Evolutionary conservation across 345 rosid genomes (phyloP), one percentile per base, ranked within the genome.

Genomic region (Limnanthes douglasii): DNA sequence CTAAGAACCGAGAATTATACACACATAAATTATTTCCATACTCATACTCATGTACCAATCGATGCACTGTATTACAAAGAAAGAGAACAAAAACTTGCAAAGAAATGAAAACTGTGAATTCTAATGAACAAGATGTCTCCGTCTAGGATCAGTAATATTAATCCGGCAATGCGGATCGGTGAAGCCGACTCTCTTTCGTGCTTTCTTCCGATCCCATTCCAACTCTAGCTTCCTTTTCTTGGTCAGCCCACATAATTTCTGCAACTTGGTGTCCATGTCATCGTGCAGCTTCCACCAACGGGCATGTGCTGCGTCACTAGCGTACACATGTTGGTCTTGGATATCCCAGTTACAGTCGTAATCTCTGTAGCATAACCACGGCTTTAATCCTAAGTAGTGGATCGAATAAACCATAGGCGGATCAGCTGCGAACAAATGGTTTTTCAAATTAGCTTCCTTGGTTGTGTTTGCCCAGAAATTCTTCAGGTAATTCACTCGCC

Each of bases 271-370:
- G 10, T 72, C 79, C 94, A 88, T 79, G 12, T 56, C 34, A 29
- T 88, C 97, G 21, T 79, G 71, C 15, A 83, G 56, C 37, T 46
- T 59, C 97, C 97, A 83, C 97, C 95, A 88, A 50, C 92, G 66
- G 26, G 9, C 31, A 19, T 83, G 94, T 0, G 97, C 95, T 3
- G 68, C 75, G 33, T 88, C 95, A 18, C 95, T 88, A 5, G 95
- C 95, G 36, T 76, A 88, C n/a, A 84, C 93, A 5, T 57, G 43
- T 15, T 70, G 78, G 10, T 60, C 60, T 0, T 42, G 53, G 3
- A 69, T 61, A 44, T 83, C 66, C 73, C 70, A 77, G 64, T 88
- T 88, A 48, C 97, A 88, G 37, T 79, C 97, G 37, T 88, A 83
- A 54, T 88, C 97, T 45, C 94, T 73, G 23, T 83, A 88, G 31